Evolutionary conservation across 345 rosid genomes (phyloP), one percentile per base, ranked within the genome.

Genomic region (Rhizophora mangle): DNA sequence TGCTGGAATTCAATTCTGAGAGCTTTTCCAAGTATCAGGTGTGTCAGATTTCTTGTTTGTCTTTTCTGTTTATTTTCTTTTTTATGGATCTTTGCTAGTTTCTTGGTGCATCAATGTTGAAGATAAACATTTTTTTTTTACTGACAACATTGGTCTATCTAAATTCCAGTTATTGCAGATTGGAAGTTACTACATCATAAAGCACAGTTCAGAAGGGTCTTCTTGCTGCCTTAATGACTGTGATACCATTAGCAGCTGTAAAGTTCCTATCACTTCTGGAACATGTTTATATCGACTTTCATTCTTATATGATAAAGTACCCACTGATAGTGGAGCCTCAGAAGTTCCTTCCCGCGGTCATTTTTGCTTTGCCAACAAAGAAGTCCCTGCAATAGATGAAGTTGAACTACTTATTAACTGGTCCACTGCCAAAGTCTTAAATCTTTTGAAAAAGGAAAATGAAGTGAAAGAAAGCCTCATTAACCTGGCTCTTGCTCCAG

Each of bases 81-180:
- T 2, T 3, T 34, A n/a, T n/a, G 49, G 5, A 13, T 22, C 31
- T 60, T 51, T 36, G 30, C 51, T 63, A 63, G 47, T 27, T 31
- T 57, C 55, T n/a, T 31, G 2, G 62, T 46, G 4, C 47, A 66
- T 21, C 62, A 21, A 63, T 60, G 8, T 63, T 34, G 71, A 52
- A 36, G 26, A 60, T 8, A 22, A 47, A 29, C 39, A 11, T 31
- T 43, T 60, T 5, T 5, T 61, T 60, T 43, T 73, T 37, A 15
- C 15, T 56, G 8, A 51, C 52, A 57, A 62, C n/a, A 37, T 22
- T 15, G 49, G 60, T 74, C 56, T 55, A 75, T 72, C 60, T 72
- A 21, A 74, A 46, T 78, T 80, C 73, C 91, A 91, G 96, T 65
- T 49, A 30, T 78, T 94, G 85, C 87, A 88, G 85, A 86, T 91